Evolutionary conservation across 2,329 filamentous ascomycete genomes (phyloP).

Genomic region (Aureobasidium sp.): DNA sequence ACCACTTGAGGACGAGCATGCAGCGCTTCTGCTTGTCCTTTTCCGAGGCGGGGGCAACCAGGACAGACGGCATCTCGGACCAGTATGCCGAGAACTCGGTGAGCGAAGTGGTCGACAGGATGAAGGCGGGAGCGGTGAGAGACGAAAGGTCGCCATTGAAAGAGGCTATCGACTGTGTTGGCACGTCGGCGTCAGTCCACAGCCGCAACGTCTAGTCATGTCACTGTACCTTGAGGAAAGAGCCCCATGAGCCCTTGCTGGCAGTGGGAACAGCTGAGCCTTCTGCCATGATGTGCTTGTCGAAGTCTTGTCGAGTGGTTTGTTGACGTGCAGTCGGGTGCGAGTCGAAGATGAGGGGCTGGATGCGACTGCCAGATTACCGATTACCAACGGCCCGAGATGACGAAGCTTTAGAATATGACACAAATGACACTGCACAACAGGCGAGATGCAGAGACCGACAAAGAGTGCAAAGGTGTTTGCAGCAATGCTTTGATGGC

Average conservation of each 20-base stretch:
- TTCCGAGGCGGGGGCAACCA: constrained; percentile 76
- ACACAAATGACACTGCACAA: background rate
- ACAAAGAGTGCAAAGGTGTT: background rate
- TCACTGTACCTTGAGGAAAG: constrained; percentile 41
- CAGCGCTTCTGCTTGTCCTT: constrained; percentile 73
- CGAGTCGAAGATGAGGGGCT: constrained; percentile 9
- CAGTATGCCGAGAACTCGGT: constrained; percentile 53
- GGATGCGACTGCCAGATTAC: constrained; percentile 8
- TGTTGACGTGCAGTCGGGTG: background rate
- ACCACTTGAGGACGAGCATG: constrained; percentile 90
- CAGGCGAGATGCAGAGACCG: background rate
- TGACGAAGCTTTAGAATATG: background rate
- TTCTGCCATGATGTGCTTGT: constrained; percentile 28
- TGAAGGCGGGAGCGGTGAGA: constrained; percentile 51
- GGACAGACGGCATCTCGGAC: constrained; percentile 54
- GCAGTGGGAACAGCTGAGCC: constrained; percentile 41
- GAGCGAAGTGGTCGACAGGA: constrained; percentile 49
- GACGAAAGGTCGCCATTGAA: constrained; percentile 52
- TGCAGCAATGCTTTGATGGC: background rate
- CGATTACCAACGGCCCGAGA: background rate
- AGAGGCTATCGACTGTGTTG: constrained; percentile 43
- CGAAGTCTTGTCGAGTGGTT: background rate
- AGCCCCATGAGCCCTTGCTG: constrained; percentile 43
- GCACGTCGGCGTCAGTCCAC: background rate
- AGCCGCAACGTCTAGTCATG: background rate